Conservation (phyloP, 208 protist species). For the Crithidia fasciculata region DNA sequence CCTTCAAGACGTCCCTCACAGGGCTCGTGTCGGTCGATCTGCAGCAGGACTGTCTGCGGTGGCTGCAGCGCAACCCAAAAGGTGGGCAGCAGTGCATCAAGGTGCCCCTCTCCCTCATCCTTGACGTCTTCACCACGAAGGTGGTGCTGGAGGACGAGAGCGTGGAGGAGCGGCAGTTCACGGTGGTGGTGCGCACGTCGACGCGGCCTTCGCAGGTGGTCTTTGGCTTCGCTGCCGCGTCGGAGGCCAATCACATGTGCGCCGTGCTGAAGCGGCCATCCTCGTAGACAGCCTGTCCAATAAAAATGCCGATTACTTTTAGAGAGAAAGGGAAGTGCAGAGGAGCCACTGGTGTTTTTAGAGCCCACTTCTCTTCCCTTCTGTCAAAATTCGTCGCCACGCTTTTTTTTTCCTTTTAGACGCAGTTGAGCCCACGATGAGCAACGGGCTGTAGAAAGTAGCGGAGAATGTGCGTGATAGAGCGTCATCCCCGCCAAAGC, state of each 20-base stretch:
- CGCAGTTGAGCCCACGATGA: too few species aligned
- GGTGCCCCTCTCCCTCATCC: constrained; percentile 45
- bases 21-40: constrained; percentile 71
- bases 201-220: constrained; percentile 80
- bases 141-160: constrained; percentile 53
- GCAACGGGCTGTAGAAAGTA: too few species aligned
- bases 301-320: too few species aligned
- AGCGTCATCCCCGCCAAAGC: too few species aligned
- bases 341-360: not conserved
- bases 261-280: constrained; percentile 26
- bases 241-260: constrained; percentile 64
- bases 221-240: constrained; percentile 71
- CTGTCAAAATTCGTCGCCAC: not conserved
- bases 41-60: constrained; percentile 61
- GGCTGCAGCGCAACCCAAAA: constrained; percentile 75
- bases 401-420: not conserved
- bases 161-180: constrained; percentile 60
- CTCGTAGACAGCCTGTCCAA: too few species aligned
- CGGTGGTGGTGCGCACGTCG: constrained; percentile 64
- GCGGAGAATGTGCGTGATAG: too few species aligned
- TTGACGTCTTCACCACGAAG: constrained; percentile 53
- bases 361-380: constrained; percentile 4
- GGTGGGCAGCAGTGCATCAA: constrained; percentile 72
- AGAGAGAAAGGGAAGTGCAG: too few species aligned
- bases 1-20: constrained; percentile 74